phyloP scores from a whole-genome alignment of 2,329 filamentous ascomycete species.

The Clathrospora elynae region DNA sequence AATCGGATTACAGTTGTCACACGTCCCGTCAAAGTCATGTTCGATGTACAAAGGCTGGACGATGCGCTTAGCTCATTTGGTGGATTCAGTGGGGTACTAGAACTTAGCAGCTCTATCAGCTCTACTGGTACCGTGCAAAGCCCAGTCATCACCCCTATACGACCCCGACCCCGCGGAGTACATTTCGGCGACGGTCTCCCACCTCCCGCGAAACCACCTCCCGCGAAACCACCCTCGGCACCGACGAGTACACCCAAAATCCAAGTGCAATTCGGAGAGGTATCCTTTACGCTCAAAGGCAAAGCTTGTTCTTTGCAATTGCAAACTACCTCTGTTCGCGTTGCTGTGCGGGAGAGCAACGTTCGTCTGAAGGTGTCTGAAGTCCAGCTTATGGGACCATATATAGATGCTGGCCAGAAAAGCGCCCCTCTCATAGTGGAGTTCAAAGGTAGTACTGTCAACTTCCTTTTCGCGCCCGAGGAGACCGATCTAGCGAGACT shows the following conservation, averaged over 20 bases:
- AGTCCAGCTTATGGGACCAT: constrained; percentile 75
- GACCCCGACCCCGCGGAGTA: constrained; percentile 54
- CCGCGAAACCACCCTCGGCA: constrained; percentile 18
- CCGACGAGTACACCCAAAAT: constrained; percentile 60
- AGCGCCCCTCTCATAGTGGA: constrained; percentile 67
- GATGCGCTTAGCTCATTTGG: constrained; percentile 89
- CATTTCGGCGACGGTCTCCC: constrained; percentile 60
- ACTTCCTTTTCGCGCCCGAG: constrained; percentile 73
- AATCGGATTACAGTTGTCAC: constrained; percentile 68
- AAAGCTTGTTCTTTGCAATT: constrained; percentile 75
- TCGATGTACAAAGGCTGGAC: constrained; percentile 82
- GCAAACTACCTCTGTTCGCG: constrained; percentile 80
- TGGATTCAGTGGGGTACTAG: constrained; percentile 87
- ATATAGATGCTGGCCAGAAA: constrained; percentile 58
- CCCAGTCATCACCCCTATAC: constrained; percentile 39
- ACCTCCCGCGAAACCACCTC: constrained; percentile 25
- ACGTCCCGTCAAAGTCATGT: constrained; percentile 72
- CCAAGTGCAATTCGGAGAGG: constrained; percentile 76
- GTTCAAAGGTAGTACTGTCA: constrained; percentile 68
- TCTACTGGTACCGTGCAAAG: constrained; percentile 65
- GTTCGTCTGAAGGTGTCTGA: constrained; percentile 76
- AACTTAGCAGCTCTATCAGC: constrained; percentile 82
- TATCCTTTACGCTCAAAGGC: constrained; percentile 76
- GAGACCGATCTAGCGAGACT: constrained; percentile 81
- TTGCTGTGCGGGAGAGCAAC: constrained; percentile 74